Evolutionary conservation across 208 protist species (phyloP).

Genomic region (Trichomonas tenax): DNA sequence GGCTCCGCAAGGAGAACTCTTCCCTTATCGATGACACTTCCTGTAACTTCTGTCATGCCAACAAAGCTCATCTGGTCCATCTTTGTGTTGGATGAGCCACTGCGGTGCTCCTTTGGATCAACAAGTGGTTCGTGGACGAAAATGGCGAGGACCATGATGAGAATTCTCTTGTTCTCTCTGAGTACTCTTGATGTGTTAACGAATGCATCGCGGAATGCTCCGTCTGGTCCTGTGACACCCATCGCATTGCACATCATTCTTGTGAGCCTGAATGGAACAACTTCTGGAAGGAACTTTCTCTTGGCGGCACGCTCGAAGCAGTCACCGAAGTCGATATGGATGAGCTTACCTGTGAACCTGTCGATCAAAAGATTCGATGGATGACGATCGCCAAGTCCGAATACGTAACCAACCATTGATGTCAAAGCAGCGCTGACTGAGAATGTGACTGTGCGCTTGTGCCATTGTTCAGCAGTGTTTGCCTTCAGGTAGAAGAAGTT

Average conservation of each 20-base stretch:
- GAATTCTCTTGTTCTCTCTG: background rate
- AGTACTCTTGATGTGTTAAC: background rate
- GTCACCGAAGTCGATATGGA: constrained; percentile 22
- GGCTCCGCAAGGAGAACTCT: background rate
- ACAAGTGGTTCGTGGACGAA: background rate
- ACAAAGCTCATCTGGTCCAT: background rate
- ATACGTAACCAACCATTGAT: background rate
- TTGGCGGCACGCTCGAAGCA: constrained; percentile 30
- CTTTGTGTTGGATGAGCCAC: background rate
- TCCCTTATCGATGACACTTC: background rate
- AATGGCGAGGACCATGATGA: background rate
- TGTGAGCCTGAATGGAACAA: constrained; percentile 21
- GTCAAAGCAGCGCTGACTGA: background rate
- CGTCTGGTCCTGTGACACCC: background rate
- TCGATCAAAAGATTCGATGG: background rate
- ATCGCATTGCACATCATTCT: background rate
- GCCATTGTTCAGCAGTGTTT: background rate
- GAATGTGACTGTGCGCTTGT: background rate
- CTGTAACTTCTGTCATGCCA: background rate
- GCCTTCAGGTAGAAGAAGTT: background rate
- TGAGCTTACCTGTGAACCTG: background rate
- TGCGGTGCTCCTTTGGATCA: background rate
- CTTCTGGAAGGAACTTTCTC: background rate
- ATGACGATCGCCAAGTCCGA: constrained; percentile 10
- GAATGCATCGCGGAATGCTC: background rate